Base-by-base conservation (phyloP, 2,329 filamentous ascomycete species). In the Claviceps sp. region DNA sequence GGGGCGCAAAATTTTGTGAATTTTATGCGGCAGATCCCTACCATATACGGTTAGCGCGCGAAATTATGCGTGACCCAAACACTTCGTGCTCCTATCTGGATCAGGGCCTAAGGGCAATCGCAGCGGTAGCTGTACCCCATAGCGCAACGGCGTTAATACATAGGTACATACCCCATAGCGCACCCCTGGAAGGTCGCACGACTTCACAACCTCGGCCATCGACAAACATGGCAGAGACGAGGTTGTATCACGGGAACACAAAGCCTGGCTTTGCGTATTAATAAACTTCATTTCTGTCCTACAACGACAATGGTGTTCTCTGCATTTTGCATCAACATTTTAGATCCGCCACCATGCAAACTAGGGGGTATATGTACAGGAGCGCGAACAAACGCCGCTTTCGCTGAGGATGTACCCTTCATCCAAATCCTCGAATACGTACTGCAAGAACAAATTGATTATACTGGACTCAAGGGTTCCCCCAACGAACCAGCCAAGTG, bases 401-500 rank as follows among this genome's bases (percentile, higher is more conserved):
- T 45, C 16, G 23, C 43, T 44, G 13, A 29, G 1, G n/a, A 45
- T 45, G 14, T 34, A 39, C 40, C 17, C 11, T 20, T 20, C 17
- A 5, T 13, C 5, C 8, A 42, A 42, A 16, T 40, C 6, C 20
- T n/a, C 3, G 20, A 17, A 8, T 29, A 9, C 29, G 7, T 38
- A 17, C 45, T 22, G 34, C 17, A 37, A 17, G 29, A 34, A 23
- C 3, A 13, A 23, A 47, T 16, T 3, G 11, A 8, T 36, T 36
- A 47, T 7, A 44, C 26, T 11, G n/a, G 29, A 44, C 43, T 44
- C 11, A 29, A 14, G 11, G 17, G 23, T 13, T 37, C 26, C 14
- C 3, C 54, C 20, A 20, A 34, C 29, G 3, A 34, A 34, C 29
- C 29, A 11, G 29, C 66, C 62, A 52, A 64, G 63, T 40, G 63